These are phyloP conservation scores for Noccaea bulbosa DNA, from an alignment of 345 rosid species.

Conservation along the genomic window DNA sequence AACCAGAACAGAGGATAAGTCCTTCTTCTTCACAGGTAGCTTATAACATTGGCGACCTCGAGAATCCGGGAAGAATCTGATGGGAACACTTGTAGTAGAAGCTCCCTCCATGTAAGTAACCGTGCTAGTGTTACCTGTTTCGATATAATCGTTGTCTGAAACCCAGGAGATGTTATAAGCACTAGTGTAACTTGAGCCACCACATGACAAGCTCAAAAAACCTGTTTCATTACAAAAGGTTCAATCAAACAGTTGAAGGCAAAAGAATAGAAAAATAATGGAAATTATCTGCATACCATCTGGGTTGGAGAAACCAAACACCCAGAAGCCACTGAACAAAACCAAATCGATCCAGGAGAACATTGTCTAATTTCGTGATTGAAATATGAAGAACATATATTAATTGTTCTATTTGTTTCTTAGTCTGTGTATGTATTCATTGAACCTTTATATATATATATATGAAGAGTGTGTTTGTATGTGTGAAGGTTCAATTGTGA, in stretches of 20 bases:
- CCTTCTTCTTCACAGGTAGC: slow-evolving; percentile 61
- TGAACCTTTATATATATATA: slow-evolving; percentile 10
- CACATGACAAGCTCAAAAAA: slow-evolving; percentile 85
- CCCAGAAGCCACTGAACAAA: slow-evolving; percentile 48
- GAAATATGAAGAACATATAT: neutral
- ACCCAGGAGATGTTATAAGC: slow-evolving; percentile 68
- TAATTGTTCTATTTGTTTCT: neutral
- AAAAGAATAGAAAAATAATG: neutral
- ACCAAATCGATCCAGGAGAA: slow-evolving; percentile 50
- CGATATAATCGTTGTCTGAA: slow-evolving; percentile 59
- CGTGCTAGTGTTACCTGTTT: slow-evolving; percentile 60
- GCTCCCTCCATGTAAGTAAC: slow-evolving; percentile 45
- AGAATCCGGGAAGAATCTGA: slow-evolving; percentile 69
- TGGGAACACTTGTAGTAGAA: slow-evolving; percentile 47
- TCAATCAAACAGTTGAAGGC: slow-evolving; percentile 9
- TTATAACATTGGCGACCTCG: slow-evolving; percentile 58
- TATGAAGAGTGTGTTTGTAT: neutral
- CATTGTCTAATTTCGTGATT: slow-evolving; percentile 34
- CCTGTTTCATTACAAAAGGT: slow-evolving; percentile 51
- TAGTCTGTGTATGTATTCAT: neutral
- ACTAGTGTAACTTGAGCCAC: slow-evolving; percentile 57
- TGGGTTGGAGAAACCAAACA: slow-evolving; percentile 55
- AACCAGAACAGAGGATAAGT: slow-evolving; percentile 63
- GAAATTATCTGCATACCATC: slow-evolving; percentile 53
- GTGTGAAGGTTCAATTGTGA: slow-evolving; percentile 29